Percentiles rank a stretch among this genome's conserved stretches.
Conservation (phyloP, 768 basidiomycete species). For the Cystofilobasidium macerans region DNA sequence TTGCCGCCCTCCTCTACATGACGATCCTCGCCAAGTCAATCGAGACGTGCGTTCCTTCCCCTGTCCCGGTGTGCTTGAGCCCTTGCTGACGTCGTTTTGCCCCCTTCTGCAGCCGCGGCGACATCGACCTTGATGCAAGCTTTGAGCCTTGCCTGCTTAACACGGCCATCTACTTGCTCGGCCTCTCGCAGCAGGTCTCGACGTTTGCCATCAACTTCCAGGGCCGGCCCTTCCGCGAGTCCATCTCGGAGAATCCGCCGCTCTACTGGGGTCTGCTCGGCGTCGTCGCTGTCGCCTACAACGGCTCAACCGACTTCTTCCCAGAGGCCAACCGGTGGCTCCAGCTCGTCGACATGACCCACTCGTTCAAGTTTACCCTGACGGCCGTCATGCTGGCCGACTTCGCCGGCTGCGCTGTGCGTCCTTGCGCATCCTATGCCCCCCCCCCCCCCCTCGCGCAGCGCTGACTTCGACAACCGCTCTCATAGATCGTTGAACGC, state of each 20-base stretch:
- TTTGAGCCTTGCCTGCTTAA: slow-evolving; percentile 91
- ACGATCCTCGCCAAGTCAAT: slow-evolving; percentile 66
- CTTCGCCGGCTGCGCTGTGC: slow-evolving; percentile 70
- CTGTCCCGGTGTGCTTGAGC: background rate
- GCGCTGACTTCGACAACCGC: background rate
- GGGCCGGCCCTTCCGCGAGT: slow-evolving; percentile 96
- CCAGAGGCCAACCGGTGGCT: slow-evolving; percentile 95
- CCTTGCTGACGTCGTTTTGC: background rate
- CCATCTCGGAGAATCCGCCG: slow-evolving; percentile 89
- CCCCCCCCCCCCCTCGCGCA: background rate
- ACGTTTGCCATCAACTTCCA: slow-evolving; percentile 99
- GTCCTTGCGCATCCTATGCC: background rate
- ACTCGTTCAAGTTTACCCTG: slow-evolving; percentile 66
- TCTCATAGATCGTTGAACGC: slow-evolving; percentile 50
- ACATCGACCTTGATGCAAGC: slow-evolving; percentile 87
- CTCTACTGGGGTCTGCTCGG: slow-evolving; percentile 84
- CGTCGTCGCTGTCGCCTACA: slow-evolving; percentile 76
- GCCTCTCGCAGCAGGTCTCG: slow-evolving; percentile 93
- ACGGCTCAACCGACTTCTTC: slow-evolving; percentile 83
- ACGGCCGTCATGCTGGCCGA: slow-evolving; percentile 75
- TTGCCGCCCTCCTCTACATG: slow-evolving; percentile 80
- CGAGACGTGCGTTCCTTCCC: slow-evolving; percentile 48
- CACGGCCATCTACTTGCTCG: slow-evolving; percentile 90
- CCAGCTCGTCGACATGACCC: slow-evolving; percentile 85
- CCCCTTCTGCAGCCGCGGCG: slow-evolving; percentile 45